Conservation (phyloP, 129 eudicot species). For the Tagetes erecta region DNA sequence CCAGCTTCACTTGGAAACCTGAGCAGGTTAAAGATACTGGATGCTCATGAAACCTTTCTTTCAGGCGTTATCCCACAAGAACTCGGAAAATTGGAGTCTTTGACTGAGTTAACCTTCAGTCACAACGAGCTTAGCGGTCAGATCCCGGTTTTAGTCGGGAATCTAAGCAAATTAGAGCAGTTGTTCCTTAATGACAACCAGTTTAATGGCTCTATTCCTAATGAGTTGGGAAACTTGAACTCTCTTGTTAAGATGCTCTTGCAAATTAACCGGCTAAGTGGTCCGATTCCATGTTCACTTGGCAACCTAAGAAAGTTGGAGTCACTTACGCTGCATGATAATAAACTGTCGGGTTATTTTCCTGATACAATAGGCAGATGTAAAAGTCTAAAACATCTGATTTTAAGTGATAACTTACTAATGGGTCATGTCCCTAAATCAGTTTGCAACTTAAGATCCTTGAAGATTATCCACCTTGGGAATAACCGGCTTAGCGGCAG, state of each 20-base stretch:
- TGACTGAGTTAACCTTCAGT: constrained; percentile 25
- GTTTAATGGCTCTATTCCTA: constrained; percentile 26
- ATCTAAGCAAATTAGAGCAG: constrained; percentile 28
- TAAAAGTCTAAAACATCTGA: constrained; percentile 9
- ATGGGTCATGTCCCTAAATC: constrained; percentile 23
- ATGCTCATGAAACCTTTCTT: constrained; percentile 28
- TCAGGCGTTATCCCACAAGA: constrained; percentile 33
- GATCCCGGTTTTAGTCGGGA: constrained; percentile 27
- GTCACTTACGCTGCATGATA: constrained; percentile 33
- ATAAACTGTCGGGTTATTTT: constrained; percentile 27
- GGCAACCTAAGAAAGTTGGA: constrained; percentile 34
- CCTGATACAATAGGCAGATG: constrained; percentile 29
- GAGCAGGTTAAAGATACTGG: constrained; percentile 17
- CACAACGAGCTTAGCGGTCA: constrained; percentile 28
- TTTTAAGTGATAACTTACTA: constrained; percentile 27
- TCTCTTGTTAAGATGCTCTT: constrained; percentile 27
- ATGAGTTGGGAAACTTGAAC: constrained; percentile 30
- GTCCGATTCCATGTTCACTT: constrained; percentile 33
- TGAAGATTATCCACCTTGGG: constrained; percentile 30
- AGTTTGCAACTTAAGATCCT: constrained; percentile 27
- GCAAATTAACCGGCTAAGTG: constrained; percentile 19
- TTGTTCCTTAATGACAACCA: constrained; percentile 36
- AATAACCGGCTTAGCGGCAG: constrained; percentile 29
- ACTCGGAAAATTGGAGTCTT: constrained; percentile 26
- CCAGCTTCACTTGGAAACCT: constrained; percentile 41